Evolutionary conservation across 2,329 filamentous ascomycete genomes (phyloP).

Genomic region (Aspergillus sp.): DNA sequence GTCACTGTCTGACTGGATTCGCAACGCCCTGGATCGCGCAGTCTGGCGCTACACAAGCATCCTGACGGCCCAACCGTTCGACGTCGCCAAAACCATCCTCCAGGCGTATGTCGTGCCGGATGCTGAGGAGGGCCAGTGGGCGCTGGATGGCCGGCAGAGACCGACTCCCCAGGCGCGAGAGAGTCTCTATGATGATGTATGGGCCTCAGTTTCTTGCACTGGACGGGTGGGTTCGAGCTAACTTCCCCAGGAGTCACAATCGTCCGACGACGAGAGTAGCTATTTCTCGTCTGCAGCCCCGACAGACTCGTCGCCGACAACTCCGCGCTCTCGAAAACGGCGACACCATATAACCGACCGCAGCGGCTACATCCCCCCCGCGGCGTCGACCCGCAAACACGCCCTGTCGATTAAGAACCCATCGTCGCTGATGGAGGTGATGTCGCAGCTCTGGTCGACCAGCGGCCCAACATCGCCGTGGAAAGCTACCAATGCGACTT

Average conservation of each 20-base stretch:
- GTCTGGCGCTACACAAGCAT: constrained; percentile 88
- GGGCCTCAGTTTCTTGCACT: constrained; percentile 3
- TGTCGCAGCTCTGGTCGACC: constrained; percentile 79
- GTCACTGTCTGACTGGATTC: constrained; percentile 63
- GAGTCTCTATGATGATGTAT: constrained; percentile 26
- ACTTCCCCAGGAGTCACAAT: constrained; percentile 29
- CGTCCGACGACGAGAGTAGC: constrained; percentile 64
- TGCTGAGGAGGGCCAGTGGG: constrained; percentile 23
- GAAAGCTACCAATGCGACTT: constrained; percentile 88
- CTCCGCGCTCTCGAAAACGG: constrained; percentile 29
- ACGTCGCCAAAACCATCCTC: constrained; percentile 88
- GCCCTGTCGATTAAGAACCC: constrained; percentile 62
- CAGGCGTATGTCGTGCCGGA: constrained; percentile 56
- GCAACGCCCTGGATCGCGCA: constrained; percentile 71
- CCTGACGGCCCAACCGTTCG: constrained; percentile 87
- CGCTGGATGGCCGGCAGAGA: constrained; percentile 19
- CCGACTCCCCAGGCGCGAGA: constrained; percentile 16
- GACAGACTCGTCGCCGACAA: constrained; percentile 32
- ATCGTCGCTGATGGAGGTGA: constrained; percentile 75
- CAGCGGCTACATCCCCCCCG: constrained; percentile 35
- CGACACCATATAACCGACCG: constrained; percentile 37
- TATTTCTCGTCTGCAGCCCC: constrained; percentile 66
- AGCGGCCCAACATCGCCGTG: constrained; percentile 88
- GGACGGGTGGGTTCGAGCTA: constrained; percentile 3
- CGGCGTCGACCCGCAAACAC: constrained; percentile 40